Evolutionary conservation across 1,139 yeast genomes (phyloP).

Genomic region (Geotrichum cucujoidarum): DNA sequence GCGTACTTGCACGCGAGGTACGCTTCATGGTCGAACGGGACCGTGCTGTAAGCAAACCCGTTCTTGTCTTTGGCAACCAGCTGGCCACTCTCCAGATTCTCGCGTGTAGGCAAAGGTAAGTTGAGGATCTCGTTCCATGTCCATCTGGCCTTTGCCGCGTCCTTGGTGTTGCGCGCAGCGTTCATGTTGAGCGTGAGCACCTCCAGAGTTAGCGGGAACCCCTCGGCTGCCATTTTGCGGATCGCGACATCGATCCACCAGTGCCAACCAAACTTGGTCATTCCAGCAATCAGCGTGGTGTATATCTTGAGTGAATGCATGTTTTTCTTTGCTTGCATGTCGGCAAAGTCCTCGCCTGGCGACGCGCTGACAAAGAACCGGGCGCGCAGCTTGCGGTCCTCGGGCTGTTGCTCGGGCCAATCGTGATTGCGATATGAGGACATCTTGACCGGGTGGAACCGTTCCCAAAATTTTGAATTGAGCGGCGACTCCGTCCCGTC

Average conservation of each 20-base stretch:
- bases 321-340: not conserved
- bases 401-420: conserved; percentile 9
- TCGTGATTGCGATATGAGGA: conserved; percentile 13
- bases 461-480: conserved; percentile 10
- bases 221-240: conserved; percentile 23
- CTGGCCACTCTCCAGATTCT: not conserved
- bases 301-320: conserved; percentile 12
- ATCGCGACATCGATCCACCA: conserved; percentile 26
- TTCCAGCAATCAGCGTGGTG: conserved; percentile 25
- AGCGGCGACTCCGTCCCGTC: conserved; percentile 17
- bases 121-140: conserved; percentile 22
- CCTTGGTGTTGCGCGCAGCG: conserved; percentile 24
- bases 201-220: conserved; percentile 21
- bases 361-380: conserved; percentile 16
- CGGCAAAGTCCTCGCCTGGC: conserved; percentile 6
- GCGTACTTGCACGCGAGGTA: conserved; percentile 13
- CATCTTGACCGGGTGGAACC: conserved; percentile 17
- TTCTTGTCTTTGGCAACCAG: conserved; percentile 5
- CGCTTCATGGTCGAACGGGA: conserved; percentile 18
- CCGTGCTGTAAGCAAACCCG: conserved; percentile 5
- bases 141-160: conserved; percentile 26
- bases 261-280: conserved; percentile 24
- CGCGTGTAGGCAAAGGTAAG: conserved; percentile 9
- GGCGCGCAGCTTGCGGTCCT: conserved; percentile 16
- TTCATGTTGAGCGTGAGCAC: conserved; percentile 25